Conservation (phyloP, 768 basidiomycete species). For the Hygrophoropsis aurantiaca region DNA sequence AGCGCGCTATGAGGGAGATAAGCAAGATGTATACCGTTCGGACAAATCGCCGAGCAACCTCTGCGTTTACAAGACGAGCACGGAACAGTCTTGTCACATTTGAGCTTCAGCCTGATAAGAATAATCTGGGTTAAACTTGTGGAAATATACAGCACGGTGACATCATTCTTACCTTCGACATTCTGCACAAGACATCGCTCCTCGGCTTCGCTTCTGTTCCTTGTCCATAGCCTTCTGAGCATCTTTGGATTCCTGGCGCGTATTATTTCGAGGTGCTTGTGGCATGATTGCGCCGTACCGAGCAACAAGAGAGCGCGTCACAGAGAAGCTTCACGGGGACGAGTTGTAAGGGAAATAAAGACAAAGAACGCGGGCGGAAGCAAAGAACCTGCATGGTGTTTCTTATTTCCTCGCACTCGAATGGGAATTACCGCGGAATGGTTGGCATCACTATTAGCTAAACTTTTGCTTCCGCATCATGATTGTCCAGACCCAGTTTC, state of each 20-base stretch:
- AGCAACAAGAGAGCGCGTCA: too few species aligned
- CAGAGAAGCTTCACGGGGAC: neutral
- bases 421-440: neutral
- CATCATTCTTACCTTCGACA: conserved; percentile 49
- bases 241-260: conserved; percentile 30
- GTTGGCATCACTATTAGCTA: conserved; percentile 1
- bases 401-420: neutral
- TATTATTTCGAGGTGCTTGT: conserved; percentile 47
- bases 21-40: conserved; percentile 44
- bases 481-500: neutral
- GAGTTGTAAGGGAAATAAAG: neutral
- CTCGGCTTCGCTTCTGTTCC: conserved; percentile 63
- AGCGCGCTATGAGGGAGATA: neutral
- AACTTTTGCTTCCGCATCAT: conserved; percentile 3
- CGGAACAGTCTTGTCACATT: conserved; percentile 71
- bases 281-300: conserved; percentile 40
- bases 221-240: conserved; percentile 58
- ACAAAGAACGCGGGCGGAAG: neutral
- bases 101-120: conserved; percentile 55
- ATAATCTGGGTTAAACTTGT: neutral
- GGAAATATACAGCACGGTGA: neutral
- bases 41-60: conserved; percentile 77
- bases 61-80: conserved; percentile 64
- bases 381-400: neutral
- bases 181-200: conserved; percentile 56